phyloP scores from a whole-genome alignment of 352 stramenopile genomes.

The Globisporangium viniferum region DNA sequence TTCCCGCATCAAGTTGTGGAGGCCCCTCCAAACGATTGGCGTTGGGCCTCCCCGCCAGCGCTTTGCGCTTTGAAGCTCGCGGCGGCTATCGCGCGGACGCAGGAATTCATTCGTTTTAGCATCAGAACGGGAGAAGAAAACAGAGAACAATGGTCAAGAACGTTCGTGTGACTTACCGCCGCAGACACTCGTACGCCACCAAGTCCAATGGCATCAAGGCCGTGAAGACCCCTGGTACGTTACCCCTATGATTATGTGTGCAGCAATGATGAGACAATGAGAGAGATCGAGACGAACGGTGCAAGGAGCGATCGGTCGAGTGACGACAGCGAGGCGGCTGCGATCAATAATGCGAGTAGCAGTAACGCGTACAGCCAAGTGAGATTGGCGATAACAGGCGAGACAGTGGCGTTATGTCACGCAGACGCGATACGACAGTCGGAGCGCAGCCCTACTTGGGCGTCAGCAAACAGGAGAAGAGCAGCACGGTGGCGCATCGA shows the following conservation, averaged over 20 bases:
- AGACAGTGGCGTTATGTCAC: too few species aligned
- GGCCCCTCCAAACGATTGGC: slow-evolving; percentile 41
- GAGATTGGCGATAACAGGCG: neutral
- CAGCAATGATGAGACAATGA: neutral
- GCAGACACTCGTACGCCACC: slow-evolving; percentile 97
- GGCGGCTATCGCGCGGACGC: slow-evolving; percentile 8
- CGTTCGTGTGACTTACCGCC: slow-evolving; percentile 93
- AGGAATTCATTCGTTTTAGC: slow-evolving; percentile 38
- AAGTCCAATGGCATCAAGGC: slow-evolving; percentile 91
- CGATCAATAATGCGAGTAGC: neutral
- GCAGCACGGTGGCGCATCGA: neutral
- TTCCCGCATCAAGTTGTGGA: neutral
- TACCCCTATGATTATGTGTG: neutral
- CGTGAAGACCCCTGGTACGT: slow-evolving; percentile 95
- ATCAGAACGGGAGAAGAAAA: slow-evolving; percentile 79
- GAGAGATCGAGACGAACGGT: neutral
- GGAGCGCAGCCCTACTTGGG: neutral
- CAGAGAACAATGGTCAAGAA: slow-evolving; percentile 90
- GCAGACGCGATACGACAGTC: neutral
- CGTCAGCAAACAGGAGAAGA: neutral
- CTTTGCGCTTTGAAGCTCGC: slow-evolving; percentile 13
- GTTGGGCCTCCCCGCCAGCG: slow-evolving; percentile 22
- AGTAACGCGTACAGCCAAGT: neutral
- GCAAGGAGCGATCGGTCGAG: neutral
- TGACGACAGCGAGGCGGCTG: neutral